Conservation (phyloP, 2,329 filamentous ascomycete genomes). For the Esteya vermicola region DNA sequence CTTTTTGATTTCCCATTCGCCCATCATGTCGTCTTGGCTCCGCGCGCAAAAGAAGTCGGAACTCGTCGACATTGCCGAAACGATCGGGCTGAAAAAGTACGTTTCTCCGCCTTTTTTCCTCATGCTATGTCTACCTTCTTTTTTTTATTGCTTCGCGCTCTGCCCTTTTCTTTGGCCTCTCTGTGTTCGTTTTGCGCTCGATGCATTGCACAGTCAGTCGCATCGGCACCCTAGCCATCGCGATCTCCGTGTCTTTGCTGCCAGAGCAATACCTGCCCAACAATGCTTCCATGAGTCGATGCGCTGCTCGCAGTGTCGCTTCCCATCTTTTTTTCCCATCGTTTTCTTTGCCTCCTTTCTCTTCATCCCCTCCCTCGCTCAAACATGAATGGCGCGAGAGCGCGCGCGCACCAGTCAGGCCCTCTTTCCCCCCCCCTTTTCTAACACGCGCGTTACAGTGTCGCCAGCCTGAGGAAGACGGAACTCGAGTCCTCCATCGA, state of each 20-base stretch:
- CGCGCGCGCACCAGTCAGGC: too few species aligned
- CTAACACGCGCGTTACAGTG: slow-evolving; percentile 28
- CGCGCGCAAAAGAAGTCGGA: slow-evolving; percentile 71
- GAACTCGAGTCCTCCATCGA: slow-evolving; percentile 69
- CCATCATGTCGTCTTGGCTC: slow-evolving; percentile 46
- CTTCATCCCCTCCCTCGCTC: too few species aligned
- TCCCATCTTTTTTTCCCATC: too few species aligned
- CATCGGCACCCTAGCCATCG: too few species aligned
- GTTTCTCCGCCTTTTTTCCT: not conserved
- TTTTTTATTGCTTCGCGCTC: not conserved
- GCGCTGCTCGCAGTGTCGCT: too few species aligned
- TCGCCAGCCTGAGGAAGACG: slow-evolving; percentile 57
- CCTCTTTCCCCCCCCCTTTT: not conserved
- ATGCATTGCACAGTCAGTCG: too few species aligned
- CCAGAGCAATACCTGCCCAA: too few species aligned
- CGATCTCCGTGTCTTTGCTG: too few species aligned
- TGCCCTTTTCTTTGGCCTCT: not conserved
- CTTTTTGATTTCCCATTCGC: not conserved
- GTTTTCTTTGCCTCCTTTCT: too few species aligned
- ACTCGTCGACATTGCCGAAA: slow-evolving; percentile 58
- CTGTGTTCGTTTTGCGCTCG: not conserved
- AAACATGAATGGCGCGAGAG: too few species aligned
- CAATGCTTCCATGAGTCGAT: too few species aligned
- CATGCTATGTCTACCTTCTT: not conserved
- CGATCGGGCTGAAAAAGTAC: slow-evolving; percentile 59